These are phyloP conservation scores for Euptelea pleiosperma DNA, from an alignment of 164 flowering plant species.

Conservation along the genomic window DNA sequence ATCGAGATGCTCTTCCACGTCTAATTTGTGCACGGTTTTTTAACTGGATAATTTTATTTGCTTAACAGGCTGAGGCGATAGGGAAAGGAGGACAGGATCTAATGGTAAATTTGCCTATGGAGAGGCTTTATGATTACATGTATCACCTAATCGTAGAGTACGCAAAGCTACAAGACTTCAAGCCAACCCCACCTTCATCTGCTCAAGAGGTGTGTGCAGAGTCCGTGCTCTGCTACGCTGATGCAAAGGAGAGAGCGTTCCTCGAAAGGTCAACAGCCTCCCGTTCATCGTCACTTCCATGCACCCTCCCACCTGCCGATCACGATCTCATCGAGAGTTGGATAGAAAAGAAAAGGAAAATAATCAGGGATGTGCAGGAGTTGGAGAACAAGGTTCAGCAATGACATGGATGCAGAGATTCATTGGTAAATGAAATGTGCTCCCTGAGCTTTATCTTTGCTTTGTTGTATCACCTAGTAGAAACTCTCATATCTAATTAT, in stretches of 20 bases:
- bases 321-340: slow-evolving; percentile 21
- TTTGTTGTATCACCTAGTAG: no score
- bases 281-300: slow-evolving; percentile 50
- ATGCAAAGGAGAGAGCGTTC: slow-evolving; percentile 42
- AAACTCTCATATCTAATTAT: no score
- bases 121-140: slow-evolving; percentile 78
- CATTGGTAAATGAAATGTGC: no score
- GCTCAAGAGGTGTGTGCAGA: slow-evolving; percentile 56
- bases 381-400: slow-evolving; percentile 17
- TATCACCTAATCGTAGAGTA: slow-evolving; percentile 67
- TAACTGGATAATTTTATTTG: no score
- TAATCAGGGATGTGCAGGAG: slow-evolving; percentile 22
- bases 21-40: no score
- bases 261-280: slow-evolving; percentile 40
- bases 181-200: slow-evolving; percentile 57
- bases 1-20: no score
- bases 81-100: slow-evolving; percentile 64
- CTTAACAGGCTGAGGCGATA: slow-evolving; percentile 72
- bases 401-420: no score
- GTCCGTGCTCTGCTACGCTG: slow-evolving; percentile 70
- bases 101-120: slow-evolving; percentile 63
- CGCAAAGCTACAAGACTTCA: slow-evolving; percentile 67
- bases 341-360: slow-evolving; percentile 27
- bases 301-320: slow-evolving; percentile 39
- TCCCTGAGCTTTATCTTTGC: no score